Evolutionary conservation across 371 early-diverging fungal genomes (phyloP).

Genomic region (Massospora cicadina): DNA sequence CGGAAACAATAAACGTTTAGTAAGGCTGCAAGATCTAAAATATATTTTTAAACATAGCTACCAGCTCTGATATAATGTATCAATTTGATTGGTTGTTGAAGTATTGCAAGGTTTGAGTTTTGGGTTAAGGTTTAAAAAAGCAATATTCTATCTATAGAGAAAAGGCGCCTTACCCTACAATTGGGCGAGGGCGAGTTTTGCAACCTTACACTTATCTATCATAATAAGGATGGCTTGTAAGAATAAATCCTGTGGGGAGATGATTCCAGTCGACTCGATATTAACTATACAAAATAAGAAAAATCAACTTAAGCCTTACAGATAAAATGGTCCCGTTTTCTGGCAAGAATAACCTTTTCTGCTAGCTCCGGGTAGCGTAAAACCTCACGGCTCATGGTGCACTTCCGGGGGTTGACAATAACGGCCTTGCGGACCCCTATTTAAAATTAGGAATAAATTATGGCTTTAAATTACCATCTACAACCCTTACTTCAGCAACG

Average conservation of each 20-base stretch:
- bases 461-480: constrained; percentile 24
- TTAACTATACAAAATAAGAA: constrained; percentile 32
- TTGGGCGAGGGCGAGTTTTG: neutral
- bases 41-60: no score
- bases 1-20: no score
- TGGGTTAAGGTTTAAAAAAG: no score
- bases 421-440: constrained; percentile 40
- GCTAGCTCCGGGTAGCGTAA: constrained; percentile 87
- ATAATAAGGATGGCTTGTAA: constrained; percentile 33
- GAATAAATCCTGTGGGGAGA: constrained; percentile 62
- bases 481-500: constrained; percentile 63
- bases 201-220: neutral
- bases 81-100: no score
- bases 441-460: neutral
- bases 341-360: constrained; percentile 72
- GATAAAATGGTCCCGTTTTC: constrained; percentile 91
- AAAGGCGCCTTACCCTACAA: no score
- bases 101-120: no score
- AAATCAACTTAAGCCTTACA: constrained; percentile 39
- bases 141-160: no score
- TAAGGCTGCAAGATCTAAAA: no score
- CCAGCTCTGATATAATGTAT: no score
- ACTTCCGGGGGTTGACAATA: constrained; percentile 85
- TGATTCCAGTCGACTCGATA: constrained; percentile 74
- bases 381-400: constrained; percentile 91